Evolutionary conservation across 225 moss, liverwort and hornwort genomes (phyloP).

Genomic region (Physcomitrellopsis africana): DNA sequence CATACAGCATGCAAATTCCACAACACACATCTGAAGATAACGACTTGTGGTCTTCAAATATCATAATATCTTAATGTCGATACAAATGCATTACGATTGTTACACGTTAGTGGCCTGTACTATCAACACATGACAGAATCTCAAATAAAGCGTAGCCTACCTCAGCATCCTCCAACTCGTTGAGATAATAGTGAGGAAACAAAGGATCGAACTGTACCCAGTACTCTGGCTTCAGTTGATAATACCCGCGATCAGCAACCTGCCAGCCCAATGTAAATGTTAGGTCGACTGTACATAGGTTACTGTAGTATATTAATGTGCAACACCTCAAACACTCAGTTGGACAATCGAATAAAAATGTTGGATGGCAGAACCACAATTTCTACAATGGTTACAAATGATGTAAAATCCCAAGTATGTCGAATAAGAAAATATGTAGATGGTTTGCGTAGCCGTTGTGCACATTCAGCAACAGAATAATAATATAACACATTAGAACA

Average conservation of each 20-base stretch:
- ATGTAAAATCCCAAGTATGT: not conserved
- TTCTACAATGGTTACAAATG: not conserved
- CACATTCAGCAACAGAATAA: not conserved
- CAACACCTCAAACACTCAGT: not conserved
- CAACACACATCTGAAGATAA: not conserved
- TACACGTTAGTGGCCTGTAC: not conserved
- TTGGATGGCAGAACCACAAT: not conserved
- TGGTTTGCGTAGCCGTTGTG: not conserved
- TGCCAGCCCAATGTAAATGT: slow-evolving; percentile 30
- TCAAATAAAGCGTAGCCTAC: slow-evolving; percentile 31
- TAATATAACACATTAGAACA: not conserved
- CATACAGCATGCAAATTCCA: not conserved
- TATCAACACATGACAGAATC: not conserved
- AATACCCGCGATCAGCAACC: slow-evolving; percentile 85
- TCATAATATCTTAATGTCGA: not conserved
- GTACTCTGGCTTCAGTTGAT: slow-evolving; percentile 75
- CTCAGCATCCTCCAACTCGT: slow-evolving; percentile 83
- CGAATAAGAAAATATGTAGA: not conserved
- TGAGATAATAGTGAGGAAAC: slow-evolving; percentile 77
- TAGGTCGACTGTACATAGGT: not conserved
- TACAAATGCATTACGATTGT: not conserved
- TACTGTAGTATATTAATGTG: not conserved
- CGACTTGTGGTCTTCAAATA: not conserved
- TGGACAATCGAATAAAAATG: not conserved
- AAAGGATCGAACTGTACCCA: slow-evolving; percentile 86